Conservation (phyloP, 345 rosid species). For the Zanthoxylum bungeanum region DNA sequence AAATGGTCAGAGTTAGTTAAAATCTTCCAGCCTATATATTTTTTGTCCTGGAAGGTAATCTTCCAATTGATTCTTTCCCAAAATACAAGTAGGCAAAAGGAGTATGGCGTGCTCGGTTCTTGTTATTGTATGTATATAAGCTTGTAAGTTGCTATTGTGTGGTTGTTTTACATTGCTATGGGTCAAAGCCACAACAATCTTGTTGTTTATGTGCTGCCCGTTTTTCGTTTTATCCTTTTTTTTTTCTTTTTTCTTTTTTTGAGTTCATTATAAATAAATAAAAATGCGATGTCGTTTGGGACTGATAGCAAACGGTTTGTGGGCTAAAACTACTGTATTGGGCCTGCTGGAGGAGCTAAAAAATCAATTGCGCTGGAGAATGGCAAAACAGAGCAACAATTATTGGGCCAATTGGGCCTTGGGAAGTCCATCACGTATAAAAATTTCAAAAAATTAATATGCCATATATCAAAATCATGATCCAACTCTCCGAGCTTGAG, state of each 20-base stretch:
- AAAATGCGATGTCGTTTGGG: too few relatives aligned
- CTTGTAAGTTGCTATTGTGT: slow-evolving; percentile 8
- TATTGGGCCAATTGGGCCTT: too few relatives aligned
- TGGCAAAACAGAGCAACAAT: too few relatives aligned
- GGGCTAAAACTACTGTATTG: background rate
- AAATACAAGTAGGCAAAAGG: slow-evolving; percentile 4
- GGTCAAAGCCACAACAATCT: slow-evolving; percentile 14
- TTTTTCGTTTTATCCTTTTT: background rate
- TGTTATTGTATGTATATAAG: slow-evolving; percentile 9
- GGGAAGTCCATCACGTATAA: too few relatives aligned
- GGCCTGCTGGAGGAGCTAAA: background rate
- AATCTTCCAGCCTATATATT: slow-evolving; percentile 12
- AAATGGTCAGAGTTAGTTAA: slow-evolving; percentile 14
- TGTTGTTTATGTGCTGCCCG: background rate
- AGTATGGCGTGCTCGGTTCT: slow-evolving; percentile 5
- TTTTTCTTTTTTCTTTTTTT: background rate
- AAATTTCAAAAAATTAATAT: too few relatives aligned
- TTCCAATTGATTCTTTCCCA: slow-evolving; percentile 5
- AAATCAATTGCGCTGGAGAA: too few relatives aligned
- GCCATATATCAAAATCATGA: background rate
- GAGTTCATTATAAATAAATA: too few relatives aligned
- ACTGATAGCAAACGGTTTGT: background rate
- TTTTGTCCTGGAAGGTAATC: slow-evolving; percentile 5
- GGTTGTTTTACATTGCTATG: slow-evolving; percentile 1
- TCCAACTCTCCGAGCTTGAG: background rate